Percentiles rank a stretch among this genome's conserved stretches.
Evolutionary conservation across 768 basidiomycete species (phyloP).

Genomic region (Calocybe indica): DNA sequence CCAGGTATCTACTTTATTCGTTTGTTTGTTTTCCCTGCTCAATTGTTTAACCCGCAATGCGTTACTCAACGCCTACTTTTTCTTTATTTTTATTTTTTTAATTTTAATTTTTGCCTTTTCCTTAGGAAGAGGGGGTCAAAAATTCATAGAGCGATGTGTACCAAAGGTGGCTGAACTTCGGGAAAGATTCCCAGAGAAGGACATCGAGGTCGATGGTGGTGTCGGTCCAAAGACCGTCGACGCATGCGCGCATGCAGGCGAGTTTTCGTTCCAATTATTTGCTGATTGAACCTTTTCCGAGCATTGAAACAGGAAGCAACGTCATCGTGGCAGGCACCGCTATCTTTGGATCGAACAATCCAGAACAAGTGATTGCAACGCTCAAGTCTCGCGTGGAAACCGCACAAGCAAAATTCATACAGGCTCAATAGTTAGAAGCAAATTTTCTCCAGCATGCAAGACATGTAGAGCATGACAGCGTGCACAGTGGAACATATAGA

Average conservation of each 20-base stretch:
- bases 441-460: too few relatives aligned
- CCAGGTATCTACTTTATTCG: constrained; percentile 55
- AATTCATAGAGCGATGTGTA: constrained; percentile 89
- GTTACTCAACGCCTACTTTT: background rate
- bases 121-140: constrained; percentile 88
- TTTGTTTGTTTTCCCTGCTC: too few relatives aligned
- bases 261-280: constrained; percentile 7
- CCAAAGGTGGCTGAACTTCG: constrained; percentile 91
- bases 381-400: constrained; percentile 67
- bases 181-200: constrained; percentile 83
- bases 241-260: constrained; percentile 86
- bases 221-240: constrained; percentile 89
- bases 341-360: constrained; percentile 78
- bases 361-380: constrained; percentile 68
- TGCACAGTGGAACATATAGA: too few relatives aligned
- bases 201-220: constrained; percentile 98
- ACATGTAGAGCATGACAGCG: too few relatives aligned
- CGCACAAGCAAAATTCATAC: constrained; percentile 48
- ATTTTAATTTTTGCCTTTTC: background rate
- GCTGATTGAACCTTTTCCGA: background rate
- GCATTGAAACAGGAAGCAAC: constrained; percentile 70
- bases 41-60: background rate
- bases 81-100: background rate
- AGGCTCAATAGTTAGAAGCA: background rate
- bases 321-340: constrained; percentile 98